These are phyloP conservation scores for Aspergillus awamori DNA, from an alignment of 2,329 filamentous ascomycete species.

Conservation along the genomic window DNA sequence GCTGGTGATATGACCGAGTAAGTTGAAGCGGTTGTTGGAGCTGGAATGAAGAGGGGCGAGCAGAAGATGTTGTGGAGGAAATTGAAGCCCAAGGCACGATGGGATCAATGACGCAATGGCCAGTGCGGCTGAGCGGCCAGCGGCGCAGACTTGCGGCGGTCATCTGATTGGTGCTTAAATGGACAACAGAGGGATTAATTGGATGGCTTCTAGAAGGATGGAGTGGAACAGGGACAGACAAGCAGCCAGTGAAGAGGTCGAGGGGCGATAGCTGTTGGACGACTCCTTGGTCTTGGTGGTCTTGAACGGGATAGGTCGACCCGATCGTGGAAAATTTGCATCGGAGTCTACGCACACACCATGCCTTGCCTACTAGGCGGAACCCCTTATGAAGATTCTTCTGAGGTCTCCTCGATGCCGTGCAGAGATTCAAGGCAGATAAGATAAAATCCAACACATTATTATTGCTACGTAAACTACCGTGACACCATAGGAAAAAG, in stretches of 20 bases:
- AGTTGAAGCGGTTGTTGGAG: not conserved
- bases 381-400: too few relatives aligned
- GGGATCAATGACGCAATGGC: constrained; percentile 32
- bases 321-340: not conserved
- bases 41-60: not conserved
- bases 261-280: not conserved
- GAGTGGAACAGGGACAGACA: not conserved
- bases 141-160: constrained; percentile 12
- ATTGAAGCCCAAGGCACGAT: constrained; percentile 19
- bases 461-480: too few relatives aligned
- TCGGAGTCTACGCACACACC: not conserved
- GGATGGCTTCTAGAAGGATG: not conserved
- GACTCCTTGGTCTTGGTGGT: too few relatives aligned
- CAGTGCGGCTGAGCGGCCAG: constrained; percentile 21
- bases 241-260: not conserved
- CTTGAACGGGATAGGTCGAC: too few relatives aligned
- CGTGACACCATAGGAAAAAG: constrained; percentile 9
- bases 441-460: too few relatives aligned
- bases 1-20: not conserved
- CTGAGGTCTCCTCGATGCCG: too few relatives aligned
- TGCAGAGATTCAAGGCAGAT: not conserved
- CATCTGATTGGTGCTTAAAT: not conserved
- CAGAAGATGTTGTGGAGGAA: constrained; percentile 1
- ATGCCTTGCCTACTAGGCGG: not conserved
- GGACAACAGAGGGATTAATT: not conserved